Evolutionary conservation across 2,329 filamentous ascomycete species (phyloP).

Genomic region (Arthrobotrys entomopaga): DNA sequence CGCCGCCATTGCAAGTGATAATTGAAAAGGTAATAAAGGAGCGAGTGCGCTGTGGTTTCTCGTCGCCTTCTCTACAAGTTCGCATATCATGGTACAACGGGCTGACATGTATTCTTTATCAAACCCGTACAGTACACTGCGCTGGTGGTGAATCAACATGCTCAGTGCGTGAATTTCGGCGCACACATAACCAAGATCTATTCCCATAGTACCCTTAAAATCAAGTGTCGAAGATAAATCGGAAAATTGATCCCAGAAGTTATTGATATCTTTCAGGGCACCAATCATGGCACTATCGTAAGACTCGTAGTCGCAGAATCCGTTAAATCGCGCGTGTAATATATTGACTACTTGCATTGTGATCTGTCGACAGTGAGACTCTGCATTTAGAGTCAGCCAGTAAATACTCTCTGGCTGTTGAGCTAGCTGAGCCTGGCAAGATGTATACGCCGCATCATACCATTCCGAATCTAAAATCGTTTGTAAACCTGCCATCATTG

Average conservation of each 20-base stretch:
- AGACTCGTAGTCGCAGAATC: slow-evolving; percentile 66
- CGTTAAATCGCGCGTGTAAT: slow-evolving; percentile 75
- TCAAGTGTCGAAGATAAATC: slow-evolving; percentile 69
- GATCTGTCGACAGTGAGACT: slow-evolving; percentile 75
- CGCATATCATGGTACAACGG: slow-evolving; percentile 76
- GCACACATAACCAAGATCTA: slow-evolving; percentile 40
- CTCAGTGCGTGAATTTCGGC: slow-evolving; percentile 46
- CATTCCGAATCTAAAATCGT: slow-evolving; percentile 79
- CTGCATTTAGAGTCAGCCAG: slow-evolving; percentile 74
- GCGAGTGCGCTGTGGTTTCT: slow-evolving; percentile 69
- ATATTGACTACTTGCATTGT: slow-evolving; percentile 83
- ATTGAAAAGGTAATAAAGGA: slow-evolving; percentile 76
- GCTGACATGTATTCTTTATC: slow-evolving; percentile 63
- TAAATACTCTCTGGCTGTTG: slow-evolving; percentile 72
- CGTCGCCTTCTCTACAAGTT: slow-evolving; percentile 79
- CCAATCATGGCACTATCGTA: slow-evolving; percentile 73
- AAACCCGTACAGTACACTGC: slow-evolving; percentile 62
- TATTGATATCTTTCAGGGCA: slow-evolving; percentile 65
- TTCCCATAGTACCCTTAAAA: slow-evolving; percentile 69
- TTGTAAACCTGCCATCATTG: slow-evolving; percentile 81
- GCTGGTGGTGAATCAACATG: slow-evolving; percentile 51
- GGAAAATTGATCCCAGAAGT: slow-evolving; percentile 58
- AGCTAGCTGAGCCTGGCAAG: slow-evolving; percentile 70
- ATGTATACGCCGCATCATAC: slow-evolving; percentile 74
- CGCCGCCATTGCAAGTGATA: slow-evolving; percentile 77